Percentiles rank a stretch among this genome's conserved stretches.
Conservation (phyloP, 2,329 filamentous ascomycete species). For the Leptoxyphium fumago region DNA sequence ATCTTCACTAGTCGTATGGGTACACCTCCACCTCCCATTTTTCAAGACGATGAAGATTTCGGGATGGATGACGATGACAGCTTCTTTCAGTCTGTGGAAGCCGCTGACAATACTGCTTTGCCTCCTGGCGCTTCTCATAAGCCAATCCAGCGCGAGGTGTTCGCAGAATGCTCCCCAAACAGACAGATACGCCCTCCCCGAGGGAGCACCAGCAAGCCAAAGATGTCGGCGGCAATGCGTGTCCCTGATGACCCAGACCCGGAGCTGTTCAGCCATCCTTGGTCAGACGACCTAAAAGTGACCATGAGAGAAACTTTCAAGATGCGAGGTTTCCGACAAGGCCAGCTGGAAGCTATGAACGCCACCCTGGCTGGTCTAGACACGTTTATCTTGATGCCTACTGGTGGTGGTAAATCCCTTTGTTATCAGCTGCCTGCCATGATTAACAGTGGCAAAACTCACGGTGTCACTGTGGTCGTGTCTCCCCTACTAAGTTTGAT, state of each 20-base stretch:
- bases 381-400: constrained; percentile 94
- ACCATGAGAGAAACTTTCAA: constrained; percentile 74
- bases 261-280: constrained; percentile 37
- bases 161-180: constrained; percentile 19
- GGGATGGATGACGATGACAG: constrained; percentile 22
- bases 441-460: constrained; percentile 63
- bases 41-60: constrained; percentile 19
- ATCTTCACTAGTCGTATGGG: constrained; percentile 24
- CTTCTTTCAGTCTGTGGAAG: constrained; percentile 28
- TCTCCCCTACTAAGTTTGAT: constrained; percentile 90
- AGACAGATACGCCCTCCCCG: constrained; percentile 4
- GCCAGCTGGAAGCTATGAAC: constrained; percentile 93
- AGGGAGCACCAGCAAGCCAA: constrained; percentile 17
- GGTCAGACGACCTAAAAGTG: constrained; percentile 73
- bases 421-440: constrained; percentile 93
- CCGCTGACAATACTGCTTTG: constrained; percentile 25
- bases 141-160: constrained; percentile 8
- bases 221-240: constrained; percentile 9
- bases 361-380: constrained; percentile 77
- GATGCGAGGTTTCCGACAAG: constrained; percentile 72
- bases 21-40: constrained; percentile 16
- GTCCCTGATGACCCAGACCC: constrained; percentile 11
- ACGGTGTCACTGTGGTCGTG: constrained; percentile 83
- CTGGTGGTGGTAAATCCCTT: constrained; percentile 88
- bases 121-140: constrained; percentile 2